phyloP scores from a whole-genome alignment of 495 filamentous ascomycete genomes.

The Penicillium antarcticum region DNA sequence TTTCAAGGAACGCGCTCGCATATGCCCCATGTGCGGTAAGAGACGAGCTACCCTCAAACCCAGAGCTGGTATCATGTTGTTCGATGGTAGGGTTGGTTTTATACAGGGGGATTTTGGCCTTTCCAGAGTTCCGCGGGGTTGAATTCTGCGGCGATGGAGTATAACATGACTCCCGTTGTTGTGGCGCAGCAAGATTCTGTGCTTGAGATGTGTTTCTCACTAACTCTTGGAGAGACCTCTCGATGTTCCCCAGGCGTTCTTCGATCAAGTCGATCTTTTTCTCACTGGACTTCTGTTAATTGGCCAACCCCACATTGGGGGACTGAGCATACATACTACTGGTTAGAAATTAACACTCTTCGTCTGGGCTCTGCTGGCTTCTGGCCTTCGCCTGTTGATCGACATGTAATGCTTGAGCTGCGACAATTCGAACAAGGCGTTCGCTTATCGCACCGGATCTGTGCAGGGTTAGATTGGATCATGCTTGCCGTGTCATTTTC shows the following conservation, averaged over 20 bases:
- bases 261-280: conserved; percentile 67
- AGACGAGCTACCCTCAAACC: conserved; percentile 60
- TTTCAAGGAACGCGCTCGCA: conserved; percentile 60
- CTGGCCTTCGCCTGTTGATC: conserved; percentile 59
- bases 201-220: conserved; percentile 11
- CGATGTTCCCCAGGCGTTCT: conserved; percentile 58
- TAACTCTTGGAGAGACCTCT: conserved; percentile 43
- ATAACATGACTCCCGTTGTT: conserved; percentile 17
- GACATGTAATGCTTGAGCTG: conserved; percentile 41
- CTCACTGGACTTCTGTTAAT: conserved; percentile 43
- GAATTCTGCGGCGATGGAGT: conserved; percentile 8
- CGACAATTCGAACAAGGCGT: conserved; percentile 48
- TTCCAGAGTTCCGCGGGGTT: conserved; percentile 8
- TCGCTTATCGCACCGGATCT: conserved; percentile 46
- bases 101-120: conserved; percentile 19
- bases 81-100: conserved; percentile 27
- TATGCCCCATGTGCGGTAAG: conserved; percentile 61
- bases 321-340: conserved; percentile 51
- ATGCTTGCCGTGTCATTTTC: neutral
- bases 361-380: conserved; percentile 56
- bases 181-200: neutral
- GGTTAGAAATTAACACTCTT: conserved; percentile 63
- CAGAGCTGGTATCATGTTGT: conserved; percentile 38
- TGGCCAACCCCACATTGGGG: no score
- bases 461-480: neutral